Conservation (phyloP, 2,329 filamentous ascomycete species). For the Clonostachys rosea region DNA sequence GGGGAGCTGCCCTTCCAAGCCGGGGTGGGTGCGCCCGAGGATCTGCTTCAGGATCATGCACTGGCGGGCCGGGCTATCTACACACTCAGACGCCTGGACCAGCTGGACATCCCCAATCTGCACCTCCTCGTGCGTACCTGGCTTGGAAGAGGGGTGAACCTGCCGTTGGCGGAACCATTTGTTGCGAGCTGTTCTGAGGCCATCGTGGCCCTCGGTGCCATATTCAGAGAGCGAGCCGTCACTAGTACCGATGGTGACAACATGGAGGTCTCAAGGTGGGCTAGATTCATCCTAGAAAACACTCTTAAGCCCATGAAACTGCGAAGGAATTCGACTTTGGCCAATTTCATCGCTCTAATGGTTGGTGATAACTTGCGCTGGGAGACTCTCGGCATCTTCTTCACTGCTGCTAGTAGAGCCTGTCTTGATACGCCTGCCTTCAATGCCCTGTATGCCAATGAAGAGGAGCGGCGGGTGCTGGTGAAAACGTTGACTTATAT, state of each 20-base stretch:
- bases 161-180: background rate
- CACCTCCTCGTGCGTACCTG: background rate
- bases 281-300: background rate
- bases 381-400: conserved; percentile 15
- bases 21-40: background rate
- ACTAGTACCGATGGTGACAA: background rate
- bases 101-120: background rate
- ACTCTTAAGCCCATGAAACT: conserved; percentile 1
- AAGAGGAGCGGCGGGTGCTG: conserved; percentile 7
- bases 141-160: background rate
- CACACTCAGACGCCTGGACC: background rate
- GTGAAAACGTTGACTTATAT: conserved; percentile 8
- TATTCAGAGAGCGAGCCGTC: background rate
- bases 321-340: background rate
- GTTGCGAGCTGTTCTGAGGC: background rate
- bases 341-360: conserved; percentile 1
- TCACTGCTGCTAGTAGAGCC: conserved; percentile 13
- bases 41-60: conserved; percentile 2
- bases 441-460: conserved; percentile 2
- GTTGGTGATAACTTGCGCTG: conserved; percentile 8
- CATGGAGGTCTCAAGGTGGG: conserved; percentile 3
- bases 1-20: background rate
- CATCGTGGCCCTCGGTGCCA: background rate
- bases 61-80: background rate
- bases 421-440: conserved; percentile 7